Evolutionary conservation across 768 basidiomycete genomes (phyloP), one percentile per base, ranked within the genome.

Genomic region (Lactarius sanguifluus): DNA sequence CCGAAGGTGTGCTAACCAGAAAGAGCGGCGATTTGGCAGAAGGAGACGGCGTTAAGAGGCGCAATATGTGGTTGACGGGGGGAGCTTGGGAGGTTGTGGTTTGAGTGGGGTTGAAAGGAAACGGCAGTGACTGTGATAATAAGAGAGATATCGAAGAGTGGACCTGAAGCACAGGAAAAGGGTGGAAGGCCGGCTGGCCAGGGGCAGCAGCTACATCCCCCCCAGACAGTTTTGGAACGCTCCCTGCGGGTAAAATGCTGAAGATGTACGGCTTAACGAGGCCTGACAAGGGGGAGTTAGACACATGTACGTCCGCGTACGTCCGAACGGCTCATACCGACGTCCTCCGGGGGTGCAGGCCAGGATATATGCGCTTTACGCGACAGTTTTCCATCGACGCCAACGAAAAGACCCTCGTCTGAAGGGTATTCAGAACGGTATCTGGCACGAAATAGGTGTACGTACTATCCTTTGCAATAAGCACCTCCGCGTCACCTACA

Each of bases 281-380:
- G 4, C 86, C 92, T 91, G 69, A 30, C 70, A 6, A 40, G 60
- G 57, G 57, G 67, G 40, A 5, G 30, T 59, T 59, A 60, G 63
- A 30, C 40, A 63, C 55, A 62, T 59, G 25, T 57, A 36, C 25
- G 59, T 57, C 28, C 64, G 13, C 57, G 58, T 45, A 36, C 41
- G 8, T 15, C n/a, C 25, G 20, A 13, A n/a, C 18, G 38, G 52
- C 70, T 52, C 70, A 60, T 69, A 89, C 92, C 81, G 32, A 89
- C 81, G 68, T 96, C 94, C 72, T 96, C 93, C 28, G 92, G 92
- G 57, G 88, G 82, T n/a, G 84, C 82, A 1, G 88, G 85, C 90
- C 92, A 95, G 67, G 85, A 84, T 18, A 96, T 82, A 20, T 79
- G 78, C 10, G 76, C 71, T 2, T 77, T 70, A 43, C 84, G 79